Conservation (phyloP, 306 rosid genomes). For the Sophora flavescens region DNA sequence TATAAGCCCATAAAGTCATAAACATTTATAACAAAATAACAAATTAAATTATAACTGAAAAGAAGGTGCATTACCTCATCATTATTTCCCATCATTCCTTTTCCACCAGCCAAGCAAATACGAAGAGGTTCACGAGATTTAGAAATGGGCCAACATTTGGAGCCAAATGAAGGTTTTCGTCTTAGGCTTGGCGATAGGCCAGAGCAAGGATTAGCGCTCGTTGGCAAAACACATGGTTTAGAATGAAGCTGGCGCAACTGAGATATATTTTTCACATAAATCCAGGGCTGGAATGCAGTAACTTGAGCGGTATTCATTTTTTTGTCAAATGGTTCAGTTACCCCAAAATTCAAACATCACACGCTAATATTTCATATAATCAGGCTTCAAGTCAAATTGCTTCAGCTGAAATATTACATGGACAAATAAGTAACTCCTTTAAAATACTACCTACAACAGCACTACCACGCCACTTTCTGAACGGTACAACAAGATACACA, state of each 20-base stretch:
- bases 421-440: neutral
- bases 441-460: constrained; percentile 4
- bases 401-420: neutral
- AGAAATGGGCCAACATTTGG: constrained; percentile 35
- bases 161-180: constrained; percentile 38
- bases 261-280: constrained; percentile 44
- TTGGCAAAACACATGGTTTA: constrained; percentile 36
- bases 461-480: neutral
- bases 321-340: constrained; percentile 42
- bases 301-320: constrained; percentile 60
- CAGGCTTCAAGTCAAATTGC: constrained; percentile 32
- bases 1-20: neutral
- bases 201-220: constrained; percentile 16
- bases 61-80: constrained; percentile 59
- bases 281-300: constrained; percentile 52
- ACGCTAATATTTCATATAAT: constrained; percentile 41
- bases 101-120: constrained; percentile 61
- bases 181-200: neutral
- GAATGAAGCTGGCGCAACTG: constrained; percentile 36
- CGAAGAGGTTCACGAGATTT: constrained; percentile 44
- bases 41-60: neutral
- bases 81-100: constrained; percentile 54
- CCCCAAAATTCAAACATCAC: constrained; percentile 45
- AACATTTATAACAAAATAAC: neutral
- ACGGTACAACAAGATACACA: constrained; percentile 5